Evolutionary conservation across 768 basidiomycete species (phyloP).

Genomic region (Epithele typhae): DNA sequence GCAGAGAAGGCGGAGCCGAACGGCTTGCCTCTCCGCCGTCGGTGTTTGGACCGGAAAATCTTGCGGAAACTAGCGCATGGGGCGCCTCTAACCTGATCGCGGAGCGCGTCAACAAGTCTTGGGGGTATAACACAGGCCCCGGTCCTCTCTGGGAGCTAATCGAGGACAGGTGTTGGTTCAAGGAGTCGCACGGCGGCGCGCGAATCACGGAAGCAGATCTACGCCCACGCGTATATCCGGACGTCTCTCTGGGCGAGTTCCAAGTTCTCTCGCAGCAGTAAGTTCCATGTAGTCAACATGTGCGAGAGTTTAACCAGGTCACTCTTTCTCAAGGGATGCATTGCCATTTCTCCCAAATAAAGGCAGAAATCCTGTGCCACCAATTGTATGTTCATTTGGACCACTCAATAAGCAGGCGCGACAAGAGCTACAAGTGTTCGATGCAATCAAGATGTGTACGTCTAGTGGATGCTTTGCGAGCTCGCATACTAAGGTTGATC

Average conservation of each 20-base stretch:
- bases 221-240: constrained; percentile 55
- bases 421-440: constrained; percentile 49
- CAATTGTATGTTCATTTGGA: constrained; percentile 64
- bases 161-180: constrained; percentile 78
- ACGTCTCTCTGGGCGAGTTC: constrained; percentile 24
- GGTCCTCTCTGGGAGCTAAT: constrained; percentile 77
- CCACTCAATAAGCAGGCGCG: constrained; percentile 49
- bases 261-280: background rate
- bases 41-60: constrained; percentile 42
- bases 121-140: constrained; percentile 69
- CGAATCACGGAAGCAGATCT: constrained; percentile 41
- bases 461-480: background rate
- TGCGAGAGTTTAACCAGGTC: too few relatives aligned
- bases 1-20: constrained; percentile 47
- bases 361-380: constrained; percentile 41
- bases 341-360: too few relatives aligned
- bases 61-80: constrained; percentile 52
- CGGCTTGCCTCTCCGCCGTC: constrained; percentile 48
- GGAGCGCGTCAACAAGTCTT: constrained; percentile 61
- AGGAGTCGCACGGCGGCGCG: constrained; percentile 42
- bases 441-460: constrained; percentile 56
- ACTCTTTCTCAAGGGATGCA: too few relatives aligned
- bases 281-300: background rate
- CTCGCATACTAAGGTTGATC: background rate
- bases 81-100: constrained; percentile 43